Base-by-base conservation (phyloP, 2,329 filamentous ascomycete species). In the Knoxdaviesia capensis region DNA sequence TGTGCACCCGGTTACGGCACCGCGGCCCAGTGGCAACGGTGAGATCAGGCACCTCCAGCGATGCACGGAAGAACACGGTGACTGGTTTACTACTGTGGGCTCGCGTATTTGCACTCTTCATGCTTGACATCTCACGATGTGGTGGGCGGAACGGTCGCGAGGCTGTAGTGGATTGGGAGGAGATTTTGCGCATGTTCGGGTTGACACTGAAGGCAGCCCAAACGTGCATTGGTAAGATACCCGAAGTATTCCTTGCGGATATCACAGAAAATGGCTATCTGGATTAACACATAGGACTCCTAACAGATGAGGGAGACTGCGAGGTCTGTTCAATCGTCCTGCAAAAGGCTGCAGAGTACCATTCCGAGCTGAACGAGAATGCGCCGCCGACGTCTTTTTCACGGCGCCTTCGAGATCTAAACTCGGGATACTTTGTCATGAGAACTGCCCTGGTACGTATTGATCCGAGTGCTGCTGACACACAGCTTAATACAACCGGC, bases 41-140 rank as follows among this genome's bases (percentile, higher is more conserved):
- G 31, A 57, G 84, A 6, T 85, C 78, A 79, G 85, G 85, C 47
- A 52, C 68, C 6, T 74, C 74, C 36, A 74, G 74, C 1, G 65
- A 68, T 30, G 51, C 74, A 5, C 60, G 55, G 33, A 56, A 41
- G 43, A 54, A 47, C 35, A 48, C 10, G 38, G 47, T 39, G 8
- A n/a, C 31, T 4, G 9, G 5, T 10, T 31, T 40, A 20, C 29
- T 29, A 8, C 44, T 60, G 6, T 52, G 61, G 9, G 56, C 57
- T 8, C 62, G 69, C 36, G 54, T 68, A 2, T 61, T 87, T 49
- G 70, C 81, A 0, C 85, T 83, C 51, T 59, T 77, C 9, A 56
- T 88, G 43, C 61, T 93, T 9, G 73, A 79, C 37, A 60, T 70
- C 37, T 71, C 69, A 44, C 60, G 69, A 49, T 44, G 45, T 45